These are phyloP conservation scores for Termitomyces sp. DNA, from an alignment of 768 basidiomycete genomes.

Conservation along the genomic window DNA sequence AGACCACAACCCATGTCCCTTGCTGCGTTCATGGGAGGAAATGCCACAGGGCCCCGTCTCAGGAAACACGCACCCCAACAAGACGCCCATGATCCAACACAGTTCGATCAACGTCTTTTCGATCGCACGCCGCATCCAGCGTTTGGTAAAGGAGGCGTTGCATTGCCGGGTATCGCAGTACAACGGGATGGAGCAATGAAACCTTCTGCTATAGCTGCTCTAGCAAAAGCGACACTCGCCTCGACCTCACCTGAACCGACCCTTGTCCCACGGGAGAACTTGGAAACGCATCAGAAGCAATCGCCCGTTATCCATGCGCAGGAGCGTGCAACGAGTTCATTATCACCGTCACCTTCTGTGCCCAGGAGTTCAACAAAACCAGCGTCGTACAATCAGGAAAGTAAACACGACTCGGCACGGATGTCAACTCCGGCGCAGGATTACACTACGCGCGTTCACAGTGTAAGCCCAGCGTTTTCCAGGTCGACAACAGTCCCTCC, in stretches of 20 bases:
- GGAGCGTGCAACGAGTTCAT: constrained; percentile 36
- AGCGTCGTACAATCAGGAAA: not conserved
- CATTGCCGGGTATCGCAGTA: constrained; percentile 66
- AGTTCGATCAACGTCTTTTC: constrained; percentile 59
- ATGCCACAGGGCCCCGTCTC: constrained; percentile 67
- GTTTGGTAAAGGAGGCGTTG: constrained; percentile 70
- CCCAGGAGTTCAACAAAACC: not conserved
- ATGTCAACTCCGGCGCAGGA: constrained; percentile 3
- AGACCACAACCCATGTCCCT: constrained; percentile 54
- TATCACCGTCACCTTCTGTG: constrained; percentile 6
- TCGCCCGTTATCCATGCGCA: constrained; percentile 15
- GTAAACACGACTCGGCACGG: not conserved
- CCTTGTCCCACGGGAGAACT: not conserved
- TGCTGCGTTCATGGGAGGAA: constrained; percentile 79
- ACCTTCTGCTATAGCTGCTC: constrained; percentile 6
- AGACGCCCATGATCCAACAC: constrained; percentile 58
- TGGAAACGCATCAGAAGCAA: not conserved
- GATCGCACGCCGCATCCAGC: constrained; percentile 60
- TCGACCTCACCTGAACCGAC: not conserved
- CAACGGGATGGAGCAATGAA: constrained; percentile 10
- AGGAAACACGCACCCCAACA: constrained; percentile 69
- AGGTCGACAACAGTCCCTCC: constrained; percentile 5
- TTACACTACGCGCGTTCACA: not conserved
- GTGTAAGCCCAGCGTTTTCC: constrained; percentile 5
- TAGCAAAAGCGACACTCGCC: not conserved